Conservation (phyloP, 116 monocot species). For the Dioscorea cayenensis region DNA sequence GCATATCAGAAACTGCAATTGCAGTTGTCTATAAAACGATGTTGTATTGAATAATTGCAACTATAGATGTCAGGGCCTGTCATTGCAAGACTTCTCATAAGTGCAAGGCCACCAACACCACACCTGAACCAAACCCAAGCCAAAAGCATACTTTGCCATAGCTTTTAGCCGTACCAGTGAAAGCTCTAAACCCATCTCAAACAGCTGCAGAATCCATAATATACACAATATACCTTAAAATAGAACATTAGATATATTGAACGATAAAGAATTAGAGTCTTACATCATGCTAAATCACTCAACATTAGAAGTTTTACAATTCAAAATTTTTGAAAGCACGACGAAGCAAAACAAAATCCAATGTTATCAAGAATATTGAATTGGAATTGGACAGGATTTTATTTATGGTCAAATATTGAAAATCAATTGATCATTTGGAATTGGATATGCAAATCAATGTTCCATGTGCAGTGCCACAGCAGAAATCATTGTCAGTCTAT, state of each 20-base stretch:
- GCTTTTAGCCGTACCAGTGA: constrained; percentile 87
- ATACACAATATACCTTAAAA: not conserved
- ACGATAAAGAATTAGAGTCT: not conserved
- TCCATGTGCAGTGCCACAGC: too few species aligned
- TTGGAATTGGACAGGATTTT: not conserved
- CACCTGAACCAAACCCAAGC: constrained; percentile 93
- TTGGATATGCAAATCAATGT: too few species aligned
- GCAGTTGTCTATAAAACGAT: not conserved
- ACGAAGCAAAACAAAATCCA: not conserved
- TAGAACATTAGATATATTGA: not conserved
- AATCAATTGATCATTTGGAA: too few species aligned
- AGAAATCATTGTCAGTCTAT: too few species aligned
- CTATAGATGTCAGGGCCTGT: not conserved
- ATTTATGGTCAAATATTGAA: too few species aligned
- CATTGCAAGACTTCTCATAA: not conserved
- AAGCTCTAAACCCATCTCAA: constrained; percentile 99
- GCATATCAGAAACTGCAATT: too few species aligned
- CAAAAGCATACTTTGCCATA: constrained; percentile 99
- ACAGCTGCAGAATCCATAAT: constrained; percentile 46
- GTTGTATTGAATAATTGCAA: too few species aligned
- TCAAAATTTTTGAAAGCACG: not conserved
- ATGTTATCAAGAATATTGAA: not conserved
- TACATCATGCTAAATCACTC: not conserved
- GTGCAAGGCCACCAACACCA: constrained; percentile 3
- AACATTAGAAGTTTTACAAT: not conserved